These are phyloP conservation scores for Alloteropsis semialata DNA, from an alignment of 176 grass and related monocot genomes.

Conservation along the genomic window DNA sequence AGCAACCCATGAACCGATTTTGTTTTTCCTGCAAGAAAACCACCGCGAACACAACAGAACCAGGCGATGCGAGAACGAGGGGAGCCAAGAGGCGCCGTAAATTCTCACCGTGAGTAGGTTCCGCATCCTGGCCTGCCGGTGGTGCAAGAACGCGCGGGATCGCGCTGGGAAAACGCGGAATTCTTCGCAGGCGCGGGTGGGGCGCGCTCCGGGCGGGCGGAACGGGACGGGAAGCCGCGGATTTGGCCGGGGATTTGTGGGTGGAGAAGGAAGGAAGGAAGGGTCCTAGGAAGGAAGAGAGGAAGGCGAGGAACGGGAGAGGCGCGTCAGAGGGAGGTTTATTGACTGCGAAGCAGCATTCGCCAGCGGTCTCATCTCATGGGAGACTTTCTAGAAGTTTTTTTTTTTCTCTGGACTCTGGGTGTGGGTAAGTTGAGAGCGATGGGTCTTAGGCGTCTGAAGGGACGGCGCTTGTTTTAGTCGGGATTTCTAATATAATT, in stretches of 20 bases:
- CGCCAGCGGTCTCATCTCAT: neutral
- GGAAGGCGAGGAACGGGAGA: neutral
- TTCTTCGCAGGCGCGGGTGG: neutral
- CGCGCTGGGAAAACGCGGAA: neutral
- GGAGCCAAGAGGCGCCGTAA: neutral
- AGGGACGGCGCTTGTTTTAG: neutral
- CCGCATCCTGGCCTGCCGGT: conserved; percentile 26
- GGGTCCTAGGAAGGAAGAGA: neutral
- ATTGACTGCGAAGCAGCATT: conserved; percentile 9
- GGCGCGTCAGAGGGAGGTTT: conserved; percentile 16
- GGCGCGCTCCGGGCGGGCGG: neutral
- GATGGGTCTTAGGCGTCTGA: too few relatives aligned
- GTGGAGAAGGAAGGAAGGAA: neutral
- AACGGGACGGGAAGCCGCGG: neutral
- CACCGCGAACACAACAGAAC: neutral
- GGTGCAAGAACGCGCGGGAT: neutral
- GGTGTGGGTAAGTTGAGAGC: neutral
- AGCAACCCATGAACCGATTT: neutral
- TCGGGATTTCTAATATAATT: too few relatives aligned
- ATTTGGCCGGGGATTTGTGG: conserved; percentile 1
- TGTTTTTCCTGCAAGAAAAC: neutral
- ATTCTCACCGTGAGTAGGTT: conserved; percentile 53
- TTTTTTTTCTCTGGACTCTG: neutral
- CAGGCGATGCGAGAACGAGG: neutral
- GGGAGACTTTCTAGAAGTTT: conserved; percentile 1